phyloP scores from a whole-genome alignment of 2,329 filamentous ascomycete species.

The Ciborinia camelliae region DNA sequence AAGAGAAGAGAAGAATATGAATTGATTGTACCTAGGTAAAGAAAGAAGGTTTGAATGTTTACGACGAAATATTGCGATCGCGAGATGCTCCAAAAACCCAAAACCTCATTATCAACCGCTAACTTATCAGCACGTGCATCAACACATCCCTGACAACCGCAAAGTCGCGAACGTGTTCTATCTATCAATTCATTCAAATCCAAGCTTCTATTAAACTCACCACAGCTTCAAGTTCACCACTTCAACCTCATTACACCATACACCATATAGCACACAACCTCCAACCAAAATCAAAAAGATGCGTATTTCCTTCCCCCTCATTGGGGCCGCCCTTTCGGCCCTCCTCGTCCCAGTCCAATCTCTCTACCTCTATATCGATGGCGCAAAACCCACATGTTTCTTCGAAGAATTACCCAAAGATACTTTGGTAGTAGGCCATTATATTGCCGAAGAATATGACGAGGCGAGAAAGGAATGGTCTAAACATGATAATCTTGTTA shows the following conservation, averaged over 20 bases:
- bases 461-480: slow-evolving; percentile 64
- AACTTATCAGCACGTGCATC: slow-evolving; percentile 17
- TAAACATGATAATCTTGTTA: slow-evolving; percentile 70
- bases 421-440: slow-evolving; percentile 92
- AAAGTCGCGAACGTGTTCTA: slow-evolving; percentile 22
- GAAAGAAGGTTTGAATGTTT: neutral
- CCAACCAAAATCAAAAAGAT: slow-evolving; percentile 42
- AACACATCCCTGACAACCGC: neutral
- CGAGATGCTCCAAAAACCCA: slow-evolving; percentile 4
- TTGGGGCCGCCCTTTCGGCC: slow-evolving; percentile 54
- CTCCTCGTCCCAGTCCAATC: slow-evolving; percentile 66
- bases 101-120: neutral
- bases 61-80: neutral
- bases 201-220: slow-evolving; percentile 8
- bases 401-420: slow-evolving; percentile 97
- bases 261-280: neutral
- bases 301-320: slow-evolving; percentile 60
- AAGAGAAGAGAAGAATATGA: neutral
- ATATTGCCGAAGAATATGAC: slow-evolving; percentile 81
- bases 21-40: slow-evolving; percentile 9
- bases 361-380: slow-evolving; percentile 94
- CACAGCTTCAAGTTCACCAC: neutral
- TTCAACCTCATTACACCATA: neutral
- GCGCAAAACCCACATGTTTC: slow-evolving; percentile 85
- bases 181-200: slow-evolving; percentile 14